Evolutionary conservation across 768 basidiomycete genomes (phyloP).

Genomic region (Gyrodon lividus): DNA sequence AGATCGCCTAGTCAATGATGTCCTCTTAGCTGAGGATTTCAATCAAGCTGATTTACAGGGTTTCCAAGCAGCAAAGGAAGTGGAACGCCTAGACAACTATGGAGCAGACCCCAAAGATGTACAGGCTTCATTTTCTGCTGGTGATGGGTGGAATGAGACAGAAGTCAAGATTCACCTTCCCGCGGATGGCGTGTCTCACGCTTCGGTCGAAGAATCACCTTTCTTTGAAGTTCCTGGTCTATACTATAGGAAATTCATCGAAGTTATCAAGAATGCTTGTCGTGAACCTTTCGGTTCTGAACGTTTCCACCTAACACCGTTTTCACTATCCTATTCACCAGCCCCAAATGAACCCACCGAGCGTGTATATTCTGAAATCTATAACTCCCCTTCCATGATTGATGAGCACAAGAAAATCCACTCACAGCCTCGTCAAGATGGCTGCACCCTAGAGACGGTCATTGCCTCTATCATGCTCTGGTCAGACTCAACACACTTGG

Average conservation of each 20-base stretch:
- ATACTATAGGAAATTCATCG: conserved; percentile 19
- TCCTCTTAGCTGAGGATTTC: conserved; percentile 16
- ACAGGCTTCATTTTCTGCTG: neutral
- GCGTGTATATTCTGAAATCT: conserved; percentile 23
- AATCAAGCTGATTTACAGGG: neutral
- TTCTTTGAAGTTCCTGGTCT: conserved; percentile 29
- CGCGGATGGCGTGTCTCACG: conserved; percentile 7
- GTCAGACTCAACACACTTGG: conserved; percentile 23
- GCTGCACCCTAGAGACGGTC: conserved; percentile 16
- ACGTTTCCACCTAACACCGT: conserved; percentile 15
- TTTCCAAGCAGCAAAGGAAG: conserved; percentile 2
- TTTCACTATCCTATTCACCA: conserved; percentile 11
- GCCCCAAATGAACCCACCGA: conserved; percentile 7
- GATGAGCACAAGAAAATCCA: conserved; percentile 9
- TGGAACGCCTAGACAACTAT: neutral
- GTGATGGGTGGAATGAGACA: conserved; percentile 1
- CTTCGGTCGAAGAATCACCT: neutral
- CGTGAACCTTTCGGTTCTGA: conserved; percentile 9
- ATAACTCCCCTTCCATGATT: conserved; percentile 17
- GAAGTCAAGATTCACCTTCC: neutral
- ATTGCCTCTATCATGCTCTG: conserved; percentile 24
- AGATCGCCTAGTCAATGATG: conserved; percentile 12
- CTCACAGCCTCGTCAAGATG: neutral
- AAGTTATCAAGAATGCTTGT: conserved; percentile 27
- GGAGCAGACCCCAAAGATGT: neutral